phyloP scores from a whole-genome alignment of 805 yeast species.

The Grigorovia humatica region DNA sequence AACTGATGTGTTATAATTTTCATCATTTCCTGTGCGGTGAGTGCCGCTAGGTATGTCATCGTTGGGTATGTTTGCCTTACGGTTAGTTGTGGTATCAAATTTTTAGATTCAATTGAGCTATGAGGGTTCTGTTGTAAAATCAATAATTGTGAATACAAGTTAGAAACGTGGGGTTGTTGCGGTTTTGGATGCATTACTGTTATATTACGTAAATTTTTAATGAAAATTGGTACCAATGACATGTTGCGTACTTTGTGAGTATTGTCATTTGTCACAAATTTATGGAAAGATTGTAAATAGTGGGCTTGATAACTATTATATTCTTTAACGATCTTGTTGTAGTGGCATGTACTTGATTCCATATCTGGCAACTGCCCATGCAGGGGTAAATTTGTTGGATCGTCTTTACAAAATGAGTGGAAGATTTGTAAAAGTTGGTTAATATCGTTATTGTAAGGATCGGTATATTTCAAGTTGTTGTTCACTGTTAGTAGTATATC shows the following conservation, averaged over 20 bases:
- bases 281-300: neutral
- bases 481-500: neutral
- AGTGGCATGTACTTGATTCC: constrained; percentile 64
- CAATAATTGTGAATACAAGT: neutral
- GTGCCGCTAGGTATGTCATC: constrained; percentile 65
- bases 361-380: constrained; percentile 78
- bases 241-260: neutral
- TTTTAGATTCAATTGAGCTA: neutral
- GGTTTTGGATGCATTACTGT: neutral
- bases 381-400: constrained; percentile 36
- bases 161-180: neutral
- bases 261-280: neutral
- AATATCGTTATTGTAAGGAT: constrained; percentile 7
- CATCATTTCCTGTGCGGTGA: constrained; percentile 74
- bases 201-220: neutral
- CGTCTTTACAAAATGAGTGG: constrained; percentile 1
- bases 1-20: constrained; percentile 73
- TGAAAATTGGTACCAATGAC: neutral
- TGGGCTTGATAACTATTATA: constrained; percentile 38
- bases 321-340: constrained; percentile 45
- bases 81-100: neutral
- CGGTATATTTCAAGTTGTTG: neutral
- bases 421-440: constrained; percentile 5
- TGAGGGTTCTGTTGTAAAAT: neutral
- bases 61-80: neutral